Conservation (phyloP, 177 flowering plant genomes). For the Telopea speciosissima region DNA sequence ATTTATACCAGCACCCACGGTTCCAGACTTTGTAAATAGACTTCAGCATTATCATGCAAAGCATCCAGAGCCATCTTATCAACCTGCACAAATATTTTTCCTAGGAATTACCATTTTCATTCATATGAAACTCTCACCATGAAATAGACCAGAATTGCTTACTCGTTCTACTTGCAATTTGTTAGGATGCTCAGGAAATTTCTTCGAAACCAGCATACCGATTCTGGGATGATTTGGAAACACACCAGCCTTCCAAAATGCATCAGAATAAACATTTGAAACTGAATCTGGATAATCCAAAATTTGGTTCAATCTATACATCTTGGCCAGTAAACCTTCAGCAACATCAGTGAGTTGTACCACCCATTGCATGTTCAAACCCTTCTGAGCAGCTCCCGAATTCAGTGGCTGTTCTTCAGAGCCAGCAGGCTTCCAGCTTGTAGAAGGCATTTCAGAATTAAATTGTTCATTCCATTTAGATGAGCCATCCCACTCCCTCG, state of each 20-base stretch:
- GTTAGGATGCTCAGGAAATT: constrained; percentile 90
- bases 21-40: constrained; percentile 78
- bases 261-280: constrained; percentile 54
- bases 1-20: constrained; percentile 75
- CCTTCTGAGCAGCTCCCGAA: constrained; percentile 46
- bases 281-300: constrained; percentile 81
- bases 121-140: neutral
- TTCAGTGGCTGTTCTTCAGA: constrained; percentile 40
- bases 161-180: constrained; percentile 88
- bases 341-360: constrained; percentile 77
- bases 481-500: constrained; percentile 63
- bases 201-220: constrained; percentile 64
- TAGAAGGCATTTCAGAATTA: constrained; percentile 43
- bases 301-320: constrained; percentile 80
- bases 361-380: constrained; percentile 72
- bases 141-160: constrained; percentile 14
- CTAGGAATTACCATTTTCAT: neutral
- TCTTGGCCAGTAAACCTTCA: constrained; percentile 81
- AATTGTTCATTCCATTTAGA: constrained; percentile 83
- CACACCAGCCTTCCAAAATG: constrained; percentile 86
- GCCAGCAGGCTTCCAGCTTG: constrained; percentile 28
- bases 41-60: constrained; percentile 69
- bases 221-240: constrained; percentile 80
- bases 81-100: constrained; percentile 38
- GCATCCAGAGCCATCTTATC: constrained; percentile 81